Evolutionary conservation across 441 rosid species (phyloP).

Genomic region (Adansonia rubrostipa): DNA sequence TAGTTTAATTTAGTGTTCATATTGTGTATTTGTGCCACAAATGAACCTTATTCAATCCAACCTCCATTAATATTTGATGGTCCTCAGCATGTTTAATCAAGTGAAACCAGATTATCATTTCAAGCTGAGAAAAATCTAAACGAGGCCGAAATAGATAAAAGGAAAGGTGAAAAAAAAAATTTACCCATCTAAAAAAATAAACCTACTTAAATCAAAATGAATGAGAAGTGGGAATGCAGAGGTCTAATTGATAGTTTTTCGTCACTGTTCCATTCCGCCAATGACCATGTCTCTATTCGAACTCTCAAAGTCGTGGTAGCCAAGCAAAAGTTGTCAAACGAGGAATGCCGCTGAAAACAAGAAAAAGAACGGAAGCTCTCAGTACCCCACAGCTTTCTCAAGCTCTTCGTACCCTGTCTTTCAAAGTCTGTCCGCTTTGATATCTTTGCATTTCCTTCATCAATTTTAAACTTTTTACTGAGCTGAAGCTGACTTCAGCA

Average conservation of each 20-base stretch:
- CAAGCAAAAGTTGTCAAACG: constrained; percentile 39
- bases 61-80: background rate
- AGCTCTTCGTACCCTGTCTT: constrained; percentile 41
- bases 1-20: background rate
- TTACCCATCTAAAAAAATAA: background rate
- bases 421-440: constrained; percentile 47
- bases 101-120: background rate
- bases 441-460: constrained; percentile 6
- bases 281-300: background rate
- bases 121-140: background rate
- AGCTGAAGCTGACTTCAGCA: background rate
- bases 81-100: background rate
- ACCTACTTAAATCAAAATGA: background rate
- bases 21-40: constrained; percentile 1
- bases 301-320: constrained; percentile 38
- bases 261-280: background rate
- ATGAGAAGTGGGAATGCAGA: constrained; percentile 23
- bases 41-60: background rate
- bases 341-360: constrained; percentile 45
- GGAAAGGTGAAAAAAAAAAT: background rate
- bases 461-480: background rate
- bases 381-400: constrained; percentile 56
- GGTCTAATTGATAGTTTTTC: constrained; percentile 24
- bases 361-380: constrained; percentile 69
- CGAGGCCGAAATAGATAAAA: too few relatives aligned